Evolutionary conservation across 441 rosid genomes (phyloP), one percentile per base, ranked within the genome.

Genomic region (Gossypium gossypioides): DNA sequence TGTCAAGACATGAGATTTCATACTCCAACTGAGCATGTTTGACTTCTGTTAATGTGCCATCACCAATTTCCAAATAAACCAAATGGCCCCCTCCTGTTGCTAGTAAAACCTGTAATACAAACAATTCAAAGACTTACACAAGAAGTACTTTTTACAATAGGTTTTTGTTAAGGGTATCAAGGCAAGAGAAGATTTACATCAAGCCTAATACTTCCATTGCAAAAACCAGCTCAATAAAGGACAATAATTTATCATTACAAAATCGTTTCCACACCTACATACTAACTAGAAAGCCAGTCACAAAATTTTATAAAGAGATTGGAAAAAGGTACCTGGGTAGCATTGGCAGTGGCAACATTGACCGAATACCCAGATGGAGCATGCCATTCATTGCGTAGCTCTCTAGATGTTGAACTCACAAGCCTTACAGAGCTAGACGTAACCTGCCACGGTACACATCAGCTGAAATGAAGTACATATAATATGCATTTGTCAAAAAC

Each of bases 31-130:
- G 83, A 1, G 84, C 87, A 80, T 91, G 95, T 65, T 88, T 87
- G 50, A 79, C 74, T 86, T 95, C 89, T 40, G 81, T 82, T 82
- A 95, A 74, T 69, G 71, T 77, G 59, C 97, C 98, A 63, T 92
- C 88, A 56, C 97, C 98, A 51, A 95, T 88, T 89, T 95, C 98
- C 78, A 95, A 58, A 83, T 95, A 95, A 59, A 95, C 96, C 71
- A 95, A 84, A 76, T 95, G 87, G 42, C 99, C 99, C 75, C 96
- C 97, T 25, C 99, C 98, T 74, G 97, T 95, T 42, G 99, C 98
- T 82, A 92, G 72, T 64, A 95, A 81, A 83, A 95, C 99, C 96
- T 93, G 90, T 75, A 65, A 56, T 5, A 61, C 40, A 48, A 60
- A 48, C 16, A 62, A 52, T 0, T n/a, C 55, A 64, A 63, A 15